phyloP scores from a whole-genome alignment of 2,329 filamentous ascomycete genomes.

The Lachnellula cervina region DNA sequence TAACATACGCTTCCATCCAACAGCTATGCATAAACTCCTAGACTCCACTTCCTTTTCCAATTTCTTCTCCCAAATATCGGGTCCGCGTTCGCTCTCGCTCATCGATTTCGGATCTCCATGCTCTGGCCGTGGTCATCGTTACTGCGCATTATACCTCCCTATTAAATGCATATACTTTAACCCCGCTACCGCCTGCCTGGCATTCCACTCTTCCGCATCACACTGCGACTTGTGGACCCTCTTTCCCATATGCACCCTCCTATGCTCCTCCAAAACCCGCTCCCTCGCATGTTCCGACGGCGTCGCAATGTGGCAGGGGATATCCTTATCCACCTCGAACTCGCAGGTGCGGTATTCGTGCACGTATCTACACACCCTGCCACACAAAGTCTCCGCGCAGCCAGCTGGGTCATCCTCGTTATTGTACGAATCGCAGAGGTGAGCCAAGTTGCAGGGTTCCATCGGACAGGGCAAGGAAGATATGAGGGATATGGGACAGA shows the following conservation, averaged over 20 bases:
- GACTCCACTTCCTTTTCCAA: too few species aligned
- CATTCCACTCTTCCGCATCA: not conserved
- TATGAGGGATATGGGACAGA: conserved; percentile 13
- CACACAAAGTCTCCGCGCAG: not conserved
- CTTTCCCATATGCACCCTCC: not conserved
- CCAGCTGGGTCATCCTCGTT: not conserved
- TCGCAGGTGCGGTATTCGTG: conserved; percentile 8
- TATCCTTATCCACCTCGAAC: not conserved
- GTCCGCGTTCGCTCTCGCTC: too few species aligned
- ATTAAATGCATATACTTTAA: conserved; percentile 2
- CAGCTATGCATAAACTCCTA: too few species aligned
- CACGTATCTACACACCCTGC: not conserved
- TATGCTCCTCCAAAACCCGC: not conserved
- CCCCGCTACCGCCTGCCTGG: not conserved
- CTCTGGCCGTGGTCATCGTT: too few species aligned
- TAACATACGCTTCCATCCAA: too few species aligned
- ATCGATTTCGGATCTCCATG: too few species aligned
- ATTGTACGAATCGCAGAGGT: conserved; percentile 9
- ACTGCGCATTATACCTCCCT: not conserved
- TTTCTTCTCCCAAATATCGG: too few species aligned
- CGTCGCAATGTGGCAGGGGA: not conserved
- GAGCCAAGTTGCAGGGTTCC: conserved; percentile 1
- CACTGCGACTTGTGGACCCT: not conserved
- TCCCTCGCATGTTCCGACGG: not conserved
- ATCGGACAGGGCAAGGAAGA: not conserved